Base-by-base conservation (phyloP, 176 grass and related monocot genomes). In the Neostapfia colusana region DNA sequence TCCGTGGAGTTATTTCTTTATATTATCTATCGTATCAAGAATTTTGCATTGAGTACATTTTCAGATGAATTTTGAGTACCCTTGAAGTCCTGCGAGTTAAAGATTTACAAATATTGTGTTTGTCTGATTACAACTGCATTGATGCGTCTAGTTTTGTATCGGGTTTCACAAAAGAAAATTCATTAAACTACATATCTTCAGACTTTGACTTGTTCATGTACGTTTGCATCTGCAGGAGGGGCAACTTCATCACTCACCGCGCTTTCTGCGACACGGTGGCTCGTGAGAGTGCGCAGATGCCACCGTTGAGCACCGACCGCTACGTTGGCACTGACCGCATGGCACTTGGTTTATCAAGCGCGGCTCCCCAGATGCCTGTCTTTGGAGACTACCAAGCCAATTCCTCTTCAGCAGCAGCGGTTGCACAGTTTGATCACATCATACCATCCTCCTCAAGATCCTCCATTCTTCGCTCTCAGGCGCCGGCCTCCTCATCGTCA, bases 241-340 rank as follows among this genome's bases (percentile, higher is more conserved):
- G n/a, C n/a, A n/a, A n/a, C n/a, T n/a, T n/a, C n/a, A n/a, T n/a
- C n/a, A n/a, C n/a, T n/a, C n/a, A n/a, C 80, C 85, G 96, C 17
- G 96, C 96, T 39, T 99, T 99, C 84, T 99, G 96, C 21, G 96
- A 99, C 70, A 92, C 96, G 15, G 67, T 99, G 24, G 96, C 43
- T n/a, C n/a, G n/a, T n/a, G n/a, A n/a, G n/a, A n/a, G n/a, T n/a
- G n/a, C n/a, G n/a, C n/a, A n/a, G n/a, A 41, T 99, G 38, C 77
- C 89, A 5, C 40, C 84, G 3, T 35, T 91, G 14, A 75, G 82
- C 63, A 77, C 82, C n/a, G n/a, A n/a, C 41, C 65, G 88, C 48
- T 99, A 92, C 8, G 85, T 70, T 27, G 70, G 69, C 12, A 40
- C 80, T 2, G 73, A 84, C 34, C 73, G 55, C 89, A 95, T 99